phyloP scores from a whole-genome alignment of 164 flowering plant species.

The Sextonia rubra region DNA sequence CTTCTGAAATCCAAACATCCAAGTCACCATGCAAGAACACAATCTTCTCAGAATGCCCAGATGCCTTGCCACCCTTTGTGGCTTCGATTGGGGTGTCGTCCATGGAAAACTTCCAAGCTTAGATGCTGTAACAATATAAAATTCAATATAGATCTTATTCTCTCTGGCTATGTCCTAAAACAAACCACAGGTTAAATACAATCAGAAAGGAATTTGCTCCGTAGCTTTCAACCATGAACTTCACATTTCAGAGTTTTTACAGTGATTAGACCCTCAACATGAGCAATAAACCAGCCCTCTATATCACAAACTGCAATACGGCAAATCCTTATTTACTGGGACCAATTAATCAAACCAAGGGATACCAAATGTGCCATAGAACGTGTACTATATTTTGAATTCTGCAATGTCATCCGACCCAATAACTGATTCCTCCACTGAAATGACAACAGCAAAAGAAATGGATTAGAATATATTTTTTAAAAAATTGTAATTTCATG shows the following conservation, averaged over 20 bases:
- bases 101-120: slow-evolving; percentile 18
- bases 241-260: background rate
- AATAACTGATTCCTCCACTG: background rate
- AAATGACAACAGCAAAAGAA: background rate
- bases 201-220: background rate
- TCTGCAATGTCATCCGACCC: background rate
- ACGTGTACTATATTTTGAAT: background rate
- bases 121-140: background rate
- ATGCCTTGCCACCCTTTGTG: slow-evolving; percentile 10
- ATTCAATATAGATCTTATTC: background rate
- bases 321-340: background rate
- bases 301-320: background rate
- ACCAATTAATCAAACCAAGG: background rate
- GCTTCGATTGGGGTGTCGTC: slow-evolving; percentile 6
- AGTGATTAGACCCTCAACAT: background rate
- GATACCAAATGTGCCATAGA: background rate
- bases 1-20: slow-evolving; percentile 54
- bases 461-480: background rate
- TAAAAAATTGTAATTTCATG: background rate
- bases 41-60: slow-evolving; percentile 19
- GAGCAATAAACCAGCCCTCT: background rate
- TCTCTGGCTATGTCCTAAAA: background rate
- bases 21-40: slow-evolving; percentile 65
- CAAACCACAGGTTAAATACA: background rate
- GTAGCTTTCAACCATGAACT: background rate